phyloP scores from a whole-genome alignment of 2,329 filamentous ascomycete species.

The Mariannaea elegans region DNA sequence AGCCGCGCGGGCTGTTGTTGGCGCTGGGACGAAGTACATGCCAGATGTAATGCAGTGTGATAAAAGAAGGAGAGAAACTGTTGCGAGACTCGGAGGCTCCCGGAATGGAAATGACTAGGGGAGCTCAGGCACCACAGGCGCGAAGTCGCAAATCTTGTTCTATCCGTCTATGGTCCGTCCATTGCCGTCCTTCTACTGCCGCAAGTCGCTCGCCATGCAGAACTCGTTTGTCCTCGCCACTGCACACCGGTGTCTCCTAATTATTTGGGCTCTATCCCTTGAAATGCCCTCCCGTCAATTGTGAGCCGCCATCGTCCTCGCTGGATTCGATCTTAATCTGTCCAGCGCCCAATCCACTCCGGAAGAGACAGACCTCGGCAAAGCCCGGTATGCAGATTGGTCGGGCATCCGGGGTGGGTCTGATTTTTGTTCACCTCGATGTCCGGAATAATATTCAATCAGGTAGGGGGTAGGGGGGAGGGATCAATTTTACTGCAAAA shows the following conservation, averaged over 20 bases:
- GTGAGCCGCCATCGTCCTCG: too few relatives aligned
- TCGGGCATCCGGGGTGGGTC: background rate
- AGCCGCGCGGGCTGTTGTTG: background rate
- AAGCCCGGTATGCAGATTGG: background rate
- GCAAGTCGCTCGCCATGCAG: too few relatives aligned
- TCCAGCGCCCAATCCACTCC: too few relatives aligned
- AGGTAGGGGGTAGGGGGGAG: background rate
- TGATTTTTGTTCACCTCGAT: background rate
- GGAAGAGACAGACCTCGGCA: background rate
- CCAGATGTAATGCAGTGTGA: too few relatives aligned
- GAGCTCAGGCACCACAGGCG: background rate
- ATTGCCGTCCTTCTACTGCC: too few relatives aligned
- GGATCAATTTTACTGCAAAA: too few relatives aligned
- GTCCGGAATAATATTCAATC: background rate
- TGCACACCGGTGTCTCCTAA: constrained; percentile 5
- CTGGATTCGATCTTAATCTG: too few relatives aligned
- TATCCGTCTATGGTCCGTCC: too few relatives aligned
- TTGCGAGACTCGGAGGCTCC: constrained; percentile 7
- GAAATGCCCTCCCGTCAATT: background rate
- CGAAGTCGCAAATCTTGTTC: background rate
- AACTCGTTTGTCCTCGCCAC: background rate
- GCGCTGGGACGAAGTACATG: background rate
- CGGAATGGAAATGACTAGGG: constrained; percentile 7
- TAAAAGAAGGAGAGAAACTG: background rate
- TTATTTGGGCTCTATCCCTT: too few relatives aligned